phyloP scores from a whole-genome alignment of 1,284 basidiomycete species.

The Ustilago crameri region DNA sequence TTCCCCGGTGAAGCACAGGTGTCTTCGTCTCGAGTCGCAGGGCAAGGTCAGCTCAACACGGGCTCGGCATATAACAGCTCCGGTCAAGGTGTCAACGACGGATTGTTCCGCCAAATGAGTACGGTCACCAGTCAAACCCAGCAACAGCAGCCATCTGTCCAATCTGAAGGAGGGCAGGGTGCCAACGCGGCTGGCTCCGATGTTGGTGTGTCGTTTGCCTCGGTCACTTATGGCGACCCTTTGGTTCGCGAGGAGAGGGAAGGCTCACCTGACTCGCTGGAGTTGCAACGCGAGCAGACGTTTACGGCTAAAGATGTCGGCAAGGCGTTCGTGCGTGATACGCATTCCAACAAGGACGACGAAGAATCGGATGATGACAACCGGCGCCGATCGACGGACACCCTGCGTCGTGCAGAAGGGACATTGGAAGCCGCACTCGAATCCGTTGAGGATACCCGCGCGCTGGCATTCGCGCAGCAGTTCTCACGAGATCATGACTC shows the following conservation, averaged over 20 bases:
- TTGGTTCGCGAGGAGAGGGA: conserved; percentile 30
- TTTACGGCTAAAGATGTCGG: conserved; percentile 46
- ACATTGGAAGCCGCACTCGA: conserved; percentile 38
- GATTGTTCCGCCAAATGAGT: conserved; percentile 20
- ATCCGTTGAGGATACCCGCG: conserved; percentile 46
- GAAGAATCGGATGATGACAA: conserved; percentile 38
- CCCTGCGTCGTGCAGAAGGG: conserved; percentile 37
- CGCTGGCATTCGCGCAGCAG: conserved; percentile 45
- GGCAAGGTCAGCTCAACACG: not conserved
- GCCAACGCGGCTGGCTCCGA: conserved; percentile 5
- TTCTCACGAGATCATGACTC: conserved; percentile 42
- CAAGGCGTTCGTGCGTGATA: conserved; percentile 10
- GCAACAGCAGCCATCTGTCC: conserved; percentile 2
- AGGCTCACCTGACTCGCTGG: conserved; percentile 40
- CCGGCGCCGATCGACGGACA: conserved; percentile 51
- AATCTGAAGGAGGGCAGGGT: not conserved
- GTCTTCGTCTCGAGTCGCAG: conserved; percentile 1
- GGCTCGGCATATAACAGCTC: conserved; percentile 2
- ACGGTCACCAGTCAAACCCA: conserved; percentile 10
- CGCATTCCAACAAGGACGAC: conserved; percentile 12
- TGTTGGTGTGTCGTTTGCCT: conserved; percentile 31
- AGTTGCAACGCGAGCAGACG: conserved; percentile 43
- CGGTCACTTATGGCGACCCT: conserved; percentile 33
- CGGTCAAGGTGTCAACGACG: conserved; percentile 12
- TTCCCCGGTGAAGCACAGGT: conserved; percentile 9